These are phyloP conservation scores for Tetrapisispora namnaoensis DNA, from an alignment of 805 yeast species.

Conservation along the genomic window DNA sequence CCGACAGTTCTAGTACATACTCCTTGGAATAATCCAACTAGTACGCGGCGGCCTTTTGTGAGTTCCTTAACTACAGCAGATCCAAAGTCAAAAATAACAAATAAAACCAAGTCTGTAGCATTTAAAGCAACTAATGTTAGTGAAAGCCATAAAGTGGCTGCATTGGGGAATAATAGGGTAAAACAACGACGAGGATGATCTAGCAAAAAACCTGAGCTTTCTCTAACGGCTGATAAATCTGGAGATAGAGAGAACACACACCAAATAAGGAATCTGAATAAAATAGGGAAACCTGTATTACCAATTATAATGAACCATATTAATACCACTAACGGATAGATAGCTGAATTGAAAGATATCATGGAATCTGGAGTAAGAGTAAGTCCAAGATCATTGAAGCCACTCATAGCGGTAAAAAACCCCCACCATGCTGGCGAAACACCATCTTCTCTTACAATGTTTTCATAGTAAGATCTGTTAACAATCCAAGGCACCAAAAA, in stretches of 20 bases:
- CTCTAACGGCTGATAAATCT: slow-evolving; percentile 53
- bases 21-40: slow-evolving; percentile 86
- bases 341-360: slow-evolving; percentile 51
- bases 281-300: slow-evolving; percentile 87
- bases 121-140: slow-evolving; percentile 64
- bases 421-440: slow-evolving; percentile 89
- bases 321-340: slow-evolving; percentile 53
- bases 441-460: slow-evolving; percentile 43
- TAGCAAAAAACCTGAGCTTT: slow-evolving; percentile 73
- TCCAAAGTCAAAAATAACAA: slow-evolving; percentile 65
- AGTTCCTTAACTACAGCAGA: slow-evolving; percentile 42
- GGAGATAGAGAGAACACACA: slow-evolving; percentile 54
- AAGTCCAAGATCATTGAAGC: slow-evolving; percentile 79
- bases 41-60: slow-evolving; percentile 56
- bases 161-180: slow-evolving; percentile 80
- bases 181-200: slow-evolving; percentile 98
- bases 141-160: slow-evolving; percentile 92
- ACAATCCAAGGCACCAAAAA: slow-evolving; percentile 56
- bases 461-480: slow-evolving; percentile 33
- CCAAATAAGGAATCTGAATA: slow-evolving; percentile 80
- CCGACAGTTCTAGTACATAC: slow-evolving; percentile 94
- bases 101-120: slow-evolving; percentile 67
- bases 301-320: slow-evolving; percentile 78
- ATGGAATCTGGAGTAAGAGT: slow-evolving; percentile 78
- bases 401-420: slow-evolving; percentile 66